Evolutionary conservation across 2,329 filamentous ascomycete species (phyloP), one percentile per base, ranked within the genome.

Genomic region (Botrytis paeoniae): DNA sequence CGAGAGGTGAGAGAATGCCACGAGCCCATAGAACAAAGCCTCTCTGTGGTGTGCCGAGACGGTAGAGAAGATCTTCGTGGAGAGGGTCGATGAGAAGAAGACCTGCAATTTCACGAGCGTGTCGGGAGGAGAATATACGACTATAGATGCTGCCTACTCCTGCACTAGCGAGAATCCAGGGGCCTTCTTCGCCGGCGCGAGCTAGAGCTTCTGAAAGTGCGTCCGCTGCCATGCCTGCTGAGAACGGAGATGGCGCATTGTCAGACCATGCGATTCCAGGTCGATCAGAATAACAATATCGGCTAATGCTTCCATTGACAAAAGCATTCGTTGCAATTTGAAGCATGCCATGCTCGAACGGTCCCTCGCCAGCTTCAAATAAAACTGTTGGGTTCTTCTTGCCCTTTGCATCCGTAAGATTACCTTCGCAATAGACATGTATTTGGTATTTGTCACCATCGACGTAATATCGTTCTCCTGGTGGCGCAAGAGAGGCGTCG

Each of bases 221-320:
- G 79, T 97, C 94, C 8, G 93, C 91, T n/a, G 93, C 92, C 89
- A 98, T 97, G 61, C 95, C 94, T 7, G 94, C 95, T 8, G 93
- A 97, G 78, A 97, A 91, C 0, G 96, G 96, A 9, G 95, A 98
- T 2, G 96, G 96, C 0, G 95, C 94, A 72, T 96, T 95, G 82
- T 99, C 96, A 75, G 89, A 89, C 91, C 94, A 97, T 10, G 88
- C 95, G 72, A 95, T 88, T 1, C 96, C 96, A 0, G 96, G 96
- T 35, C 96, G 92, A 81, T 99, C 96, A 81, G 93, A 95, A 82
- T 97, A 98, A 86, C 96, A 99, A 84, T 97, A 98, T 74, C 95
- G 90, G 72, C 86, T 85, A 78, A 99, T 96, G 63, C 92, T 93
- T 57, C 93, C 93, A 78, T 96, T 96, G 76, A 89, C 86, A 76